Evolutionary conservation across 805 yeast genomes (phyloP), one percentile per base, ranked within the genome.

Genomic region (Metschnikowia hibisci): DNA sequence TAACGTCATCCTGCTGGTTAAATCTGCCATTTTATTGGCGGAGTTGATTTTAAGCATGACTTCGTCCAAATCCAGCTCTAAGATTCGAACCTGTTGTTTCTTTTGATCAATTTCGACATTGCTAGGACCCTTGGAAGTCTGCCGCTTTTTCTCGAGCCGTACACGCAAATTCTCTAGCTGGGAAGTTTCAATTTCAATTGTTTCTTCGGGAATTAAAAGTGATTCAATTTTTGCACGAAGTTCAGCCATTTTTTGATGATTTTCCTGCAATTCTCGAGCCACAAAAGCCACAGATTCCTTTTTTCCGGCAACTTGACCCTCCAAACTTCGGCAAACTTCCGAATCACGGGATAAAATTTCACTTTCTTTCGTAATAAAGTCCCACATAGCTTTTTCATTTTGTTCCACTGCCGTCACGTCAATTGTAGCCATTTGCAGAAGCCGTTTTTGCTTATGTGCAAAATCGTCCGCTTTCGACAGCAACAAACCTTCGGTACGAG

Each of bases 21-120:
- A 53, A 38, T 81, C 89, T 0, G 84, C 68, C 54, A 78, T 83
- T 52, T 74, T 73, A 51, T 77, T 82, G 3, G 77, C 71, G 12
- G 66, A 62, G 4, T 76, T 56, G 11, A 86, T 66, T 15, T 77
- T 73, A 13, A 69, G 69, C 43, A 76, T 74, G 12, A 81, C 53
- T 0, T 68, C 69, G 8, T 87, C 93, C 9, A 81, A 55, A 23
- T 62, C 66, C 41, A 44, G 48, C 38, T 67, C 73, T 29, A 64
- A 45, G 22, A 28, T 28, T 25, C 45, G 48, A 10, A 43, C 32
- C 7, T 79, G 61, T 27, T 63, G 54, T 9, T 56, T 52, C 34
- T 76, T 74, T 7, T 67, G 66, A 0, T 56, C 50, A 14, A 63
- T 63, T 1, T 81, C 68, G 11, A 71, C 49, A 3, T 42, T 43